Percentiles rank a stretch among this genome's conserved stretches.
Evolutionary conservation across 2,329 filamentous ascomycete species (phyloP).

Genomic region (Colletotrichum eremochloae): DNA sequence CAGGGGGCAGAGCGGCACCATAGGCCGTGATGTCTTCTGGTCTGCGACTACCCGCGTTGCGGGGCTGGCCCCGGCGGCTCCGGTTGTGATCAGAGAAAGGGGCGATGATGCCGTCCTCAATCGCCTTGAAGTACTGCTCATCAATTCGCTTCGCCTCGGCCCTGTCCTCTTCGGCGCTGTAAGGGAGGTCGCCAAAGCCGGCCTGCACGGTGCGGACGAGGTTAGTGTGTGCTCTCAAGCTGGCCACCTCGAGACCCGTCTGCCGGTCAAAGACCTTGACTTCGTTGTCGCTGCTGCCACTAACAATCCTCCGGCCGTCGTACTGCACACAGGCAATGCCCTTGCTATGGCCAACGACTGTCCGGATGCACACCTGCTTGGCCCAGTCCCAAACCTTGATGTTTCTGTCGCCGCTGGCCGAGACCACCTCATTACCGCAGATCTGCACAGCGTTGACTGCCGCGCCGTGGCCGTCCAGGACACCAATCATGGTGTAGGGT

Average conservation of each 20-base stretch:
- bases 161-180: conserved; percentile 81
- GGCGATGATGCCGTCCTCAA: conserved; percentile 64
- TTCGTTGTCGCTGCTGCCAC: conserved; percentile 94
- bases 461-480: conserved; percentile 85
- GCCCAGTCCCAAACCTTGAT: conserved; percentile 97
- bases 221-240: conserved; percentile 83
- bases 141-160: conserved; percentile 81
- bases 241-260: conserved; percentile 90
- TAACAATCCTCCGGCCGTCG: conserved; percentile 92
- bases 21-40: conserved; percentile 83
- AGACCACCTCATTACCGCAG: conserved; percentile 86
- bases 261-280: conserved; percentile 94
- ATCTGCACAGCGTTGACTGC: conserved; percentile 98
- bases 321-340: conserved; percentile 98
- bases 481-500: conserved; percentile 83
- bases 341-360: conserved; percentile 88
- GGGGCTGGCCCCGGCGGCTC: conserved; percentile 52
- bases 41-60: conserved; percentile 79
- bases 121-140: conserved; percentile 75
- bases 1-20: conserved; percentile 89
- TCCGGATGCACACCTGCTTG: conserved; percentile 80
- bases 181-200: conserved; percentile 89
- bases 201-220: conserved; percentile 96
- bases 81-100: conserved; percentile 42
- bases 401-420: conserved; percentile 91